Evolutionary conservation across 768 basidiomycete species (phyloP), one percentile per base, ranked within the genome.

Genomic region (Naganishia randhawae): DNA sequence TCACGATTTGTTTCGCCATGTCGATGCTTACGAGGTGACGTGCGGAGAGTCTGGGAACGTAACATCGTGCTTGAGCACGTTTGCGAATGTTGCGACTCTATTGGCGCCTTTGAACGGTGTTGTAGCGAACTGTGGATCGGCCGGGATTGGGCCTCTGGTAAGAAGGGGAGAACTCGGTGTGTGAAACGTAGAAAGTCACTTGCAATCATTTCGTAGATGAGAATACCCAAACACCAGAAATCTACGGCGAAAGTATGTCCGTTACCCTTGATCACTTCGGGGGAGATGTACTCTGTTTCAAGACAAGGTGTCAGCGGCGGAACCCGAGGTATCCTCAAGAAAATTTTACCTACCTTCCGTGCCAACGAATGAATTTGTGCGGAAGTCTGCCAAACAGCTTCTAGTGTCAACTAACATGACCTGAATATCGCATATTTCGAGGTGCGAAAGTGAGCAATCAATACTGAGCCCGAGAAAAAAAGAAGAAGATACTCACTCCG

Each of bases 171-270:
- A 39, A 35, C 13, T 61, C 4, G 48, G 29, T 32, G 37, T 31
- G n/a, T 7, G 50, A n/a, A 8, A 33, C n/a, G 11, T 37, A 7
- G 27, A 13, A 37, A 17, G 22, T 4, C 16, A 76, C 80, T 71
- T 57, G 80, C 81, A 35, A 81, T 80, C 81, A 96, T 96, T 83
- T 99, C 96, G 83, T 93, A 96, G 75, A 98, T 91, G 76, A 99
- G 86, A 76, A 98, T 97, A 42, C 96, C 96, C 57, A 97, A 83
- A 35, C 96, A 98, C 96, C 92, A 94, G 95, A 95, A 99, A 82
- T 99, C 96, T 62, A 99, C 96, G 16, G 95, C 94, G 70, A 92
- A 92, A 41, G 94, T 96, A 81, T 99, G 96, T 19, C 96, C 95
- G 78, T 90, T 86, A 53, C 91, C 92, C 74, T 90, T 90, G 78